These are phyloP conservation scores for Magnaporthiopsis rhizophila DNA, from an alignment of 2,329 filamentous ascomycete species.

Conservation along the genomic window DNA sequence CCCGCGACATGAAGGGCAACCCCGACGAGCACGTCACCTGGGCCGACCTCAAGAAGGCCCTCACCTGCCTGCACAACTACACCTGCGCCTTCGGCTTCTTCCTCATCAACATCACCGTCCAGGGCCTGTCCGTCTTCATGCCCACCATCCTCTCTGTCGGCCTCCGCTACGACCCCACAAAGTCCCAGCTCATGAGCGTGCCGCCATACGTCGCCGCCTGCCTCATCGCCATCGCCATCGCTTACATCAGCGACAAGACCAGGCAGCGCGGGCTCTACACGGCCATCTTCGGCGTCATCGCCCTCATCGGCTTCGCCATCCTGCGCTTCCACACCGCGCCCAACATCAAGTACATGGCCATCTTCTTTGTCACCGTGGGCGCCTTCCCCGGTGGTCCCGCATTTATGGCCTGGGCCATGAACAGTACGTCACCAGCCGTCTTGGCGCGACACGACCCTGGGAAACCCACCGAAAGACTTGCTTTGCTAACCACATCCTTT, in stretches of 20 bases:
- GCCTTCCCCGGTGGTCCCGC: constrained; percentile 51
- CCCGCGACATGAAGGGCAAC: constrained; percentile 37
- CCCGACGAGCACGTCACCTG: constrained; percentile 37
- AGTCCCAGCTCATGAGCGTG: constrained; percentile 35
- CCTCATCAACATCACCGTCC: constrained; percentile 52
- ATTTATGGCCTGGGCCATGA: constrained; percentile 50
- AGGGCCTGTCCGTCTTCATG: constrained; percentile 42
- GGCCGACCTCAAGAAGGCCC: constrained; percentile 40
- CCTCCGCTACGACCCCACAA: constrained; percentile 29
- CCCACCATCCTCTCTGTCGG: constrained; percentile 37
- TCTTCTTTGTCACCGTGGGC: constrained; percentile 47
- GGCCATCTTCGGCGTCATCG: constrained; percentile 30
- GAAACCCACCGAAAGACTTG: too few species aligned
- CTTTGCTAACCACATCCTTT: neutral
- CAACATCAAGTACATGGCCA: constrained; percentile 41
- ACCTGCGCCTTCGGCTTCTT: constrained; percentile 51
- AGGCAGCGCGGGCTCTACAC: constrained; percentile 32
- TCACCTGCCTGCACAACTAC: constrained; percentile 51
- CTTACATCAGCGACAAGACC: constrained; percentile 34
- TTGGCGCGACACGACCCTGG: too few species aligned
- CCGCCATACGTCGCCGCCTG: constrained; percentile 35
- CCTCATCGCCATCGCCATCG: constrained; percentile 29
- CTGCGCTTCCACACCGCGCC: constrained; percentile 33
- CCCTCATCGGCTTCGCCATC: constrained; percentile 43
- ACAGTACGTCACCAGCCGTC: constrained; percentile 30